Evolutionary conservation across 768 basidiomycete species (phyloP), one percentile per base, ranked within the genome.

Genomic region (Neoboletus subvelutipes): DNA sequence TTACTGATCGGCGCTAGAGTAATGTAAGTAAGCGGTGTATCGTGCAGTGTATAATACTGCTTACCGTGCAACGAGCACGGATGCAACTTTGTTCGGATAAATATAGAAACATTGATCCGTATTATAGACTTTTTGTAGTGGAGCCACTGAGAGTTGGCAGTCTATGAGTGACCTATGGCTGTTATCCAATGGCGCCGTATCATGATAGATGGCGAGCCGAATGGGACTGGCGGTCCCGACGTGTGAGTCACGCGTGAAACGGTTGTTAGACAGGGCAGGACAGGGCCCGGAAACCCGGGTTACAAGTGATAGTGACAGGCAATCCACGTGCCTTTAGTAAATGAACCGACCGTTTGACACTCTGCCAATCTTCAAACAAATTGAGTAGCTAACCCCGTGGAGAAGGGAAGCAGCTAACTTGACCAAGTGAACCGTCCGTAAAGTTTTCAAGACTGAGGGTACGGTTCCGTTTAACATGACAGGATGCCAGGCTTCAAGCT

Each of bases 81-180:
- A 55, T 37, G 20, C 33, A 5, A 36, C 56, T n/a, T 24, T 45
- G 40, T 28, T 24, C 17, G 20, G 22, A 54, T 45, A 42, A 33
- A 34, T 48, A 62, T 55, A 50, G 52, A 51, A 17, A 45, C 26
- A 29, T 41, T 60, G 58, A 61, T 59, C 34, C 40, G 31, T 20
- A 31, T 40, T 5, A 40, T 20, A n/a, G 37, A n/a, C 10, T 20
- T 20, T 36, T 41, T 24, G 9, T 9, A 8, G 9, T n/a, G 18
- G 29, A 22, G 7, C 12, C 43, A 41, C 39, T 2, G 18, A 22
- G 26, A 37, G 11, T 22, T 29, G 42, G 24, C n/a, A 45, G 12
- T 26, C 26, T 54, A 22, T 31, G 50, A 42, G 33, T 54, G 20
- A 17, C 20, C 45, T 8, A 15, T 54, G 41, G 47, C 59, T 48